These are phyloP conservation scores for Hortiboletus campestris DNA, from an alignment of 768 basidiomycete genomes.

Conservation along the genomic window DNA sequence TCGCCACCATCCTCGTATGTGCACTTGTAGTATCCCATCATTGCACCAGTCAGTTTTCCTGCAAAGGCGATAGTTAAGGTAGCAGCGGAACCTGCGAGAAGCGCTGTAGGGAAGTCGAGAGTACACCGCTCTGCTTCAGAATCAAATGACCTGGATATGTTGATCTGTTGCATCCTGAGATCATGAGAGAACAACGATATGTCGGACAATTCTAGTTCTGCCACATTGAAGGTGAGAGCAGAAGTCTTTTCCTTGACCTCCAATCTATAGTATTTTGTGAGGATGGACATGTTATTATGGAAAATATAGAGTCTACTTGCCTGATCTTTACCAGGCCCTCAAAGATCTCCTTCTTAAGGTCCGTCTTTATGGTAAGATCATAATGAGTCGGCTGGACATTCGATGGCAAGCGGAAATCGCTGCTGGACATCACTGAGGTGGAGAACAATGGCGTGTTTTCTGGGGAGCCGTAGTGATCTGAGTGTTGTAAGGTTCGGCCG, in stretches of 20 bases:
- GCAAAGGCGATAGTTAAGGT: constrained; percentile 68
- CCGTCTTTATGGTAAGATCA: constrained; percentile 75
- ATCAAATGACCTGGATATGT: constrained; percentile 52
- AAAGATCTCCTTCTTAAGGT: constrained; percentile 75
- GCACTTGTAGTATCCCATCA: constrained; percentile 85
- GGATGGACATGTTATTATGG: background rate
- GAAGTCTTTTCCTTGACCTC: constrained; percentile 62
- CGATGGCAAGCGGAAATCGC: constrained; percentile 54
- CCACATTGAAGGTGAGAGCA: constrained; percentile 62
- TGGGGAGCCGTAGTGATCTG: background rate
- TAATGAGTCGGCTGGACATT: constrained; percentile 74
- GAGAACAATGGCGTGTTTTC: constrained; percentile 1
- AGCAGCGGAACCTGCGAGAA: constrained; percentile 70
- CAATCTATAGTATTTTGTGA: constrained; percentile 42
- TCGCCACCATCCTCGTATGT: constrained; percentile 61
- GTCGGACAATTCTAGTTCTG: constrained; percentile 54
- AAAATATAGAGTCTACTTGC: constrained; percentile 36
- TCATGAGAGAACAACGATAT: constrained; percentile 57
- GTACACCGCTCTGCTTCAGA: constrained; percentile 61
- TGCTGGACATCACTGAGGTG: constrained; percentile 10
- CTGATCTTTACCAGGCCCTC: constrained; percentile 72
- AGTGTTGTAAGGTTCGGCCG: too few relatives aligned
- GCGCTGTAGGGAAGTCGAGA: constrained; percentile 51
- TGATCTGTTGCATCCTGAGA: constrained; percentile 45
- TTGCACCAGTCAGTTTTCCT: constrained; percentile 62